Base-by-base conservation (phyloP, 1,284 basidiomycete species). In the Gastroboletus turbinatus region DNA sequence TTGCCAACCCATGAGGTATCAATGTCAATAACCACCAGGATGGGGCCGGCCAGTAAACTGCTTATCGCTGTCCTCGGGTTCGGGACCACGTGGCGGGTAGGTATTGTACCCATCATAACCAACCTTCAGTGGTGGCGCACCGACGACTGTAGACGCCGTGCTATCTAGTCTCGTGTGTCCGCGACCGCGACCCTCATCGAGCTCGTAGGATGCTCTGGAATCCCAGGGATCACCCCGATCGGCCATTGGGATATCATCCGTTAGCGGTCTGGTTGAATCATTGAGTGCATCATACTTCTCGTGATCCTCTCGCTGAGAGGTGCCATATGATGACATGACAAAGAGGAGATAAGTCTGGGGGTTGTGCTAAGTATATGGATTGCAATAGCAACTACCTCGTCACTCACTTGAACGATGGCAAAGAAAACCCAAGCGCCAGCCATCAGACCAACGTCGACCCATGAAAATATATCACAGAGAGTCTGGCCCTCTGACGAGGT, bases 391-490 rank as follows among this genome's bases (percentile, higher is more conserved):
- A 29, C 17, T 8, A 42, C n/a, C 3, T 17, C 5, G 17, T 43
- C 19, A 46, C 57, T 49, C 68, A 89, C 87, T 74, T 96, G 92
- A 51, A 90, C 77, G 52, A 90, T 76, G 23, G 82, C 83, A 30
- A 96, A 77, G 13, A 95, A 67, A 7, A 89, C 72, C 90, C 92
- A 96, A 19, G 95, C 75, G 5, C 83, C 90, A 21, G 80, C 89
- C 92, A 96, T 95, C 59, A 96, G 76, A 36, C 94, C 94, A n/a
- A 96, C 76, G 67, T 92, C 89, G 6, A 92, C 89, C 92, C 92
- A 96, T 8, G 92, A 80, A 68, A 96, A 94, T 52, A 95, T 88
- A 50, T 87, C 79, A 74, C 94, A 96, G 17, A 96, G 77, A 1
- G 81, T 84, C 46, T 85, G 72, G 9, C 82, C 86, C 71, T 90